phyloP scores from a whole-genome alignment of 371 early-diverging fungal genomes.

The Mortierella sp. region DNA sequence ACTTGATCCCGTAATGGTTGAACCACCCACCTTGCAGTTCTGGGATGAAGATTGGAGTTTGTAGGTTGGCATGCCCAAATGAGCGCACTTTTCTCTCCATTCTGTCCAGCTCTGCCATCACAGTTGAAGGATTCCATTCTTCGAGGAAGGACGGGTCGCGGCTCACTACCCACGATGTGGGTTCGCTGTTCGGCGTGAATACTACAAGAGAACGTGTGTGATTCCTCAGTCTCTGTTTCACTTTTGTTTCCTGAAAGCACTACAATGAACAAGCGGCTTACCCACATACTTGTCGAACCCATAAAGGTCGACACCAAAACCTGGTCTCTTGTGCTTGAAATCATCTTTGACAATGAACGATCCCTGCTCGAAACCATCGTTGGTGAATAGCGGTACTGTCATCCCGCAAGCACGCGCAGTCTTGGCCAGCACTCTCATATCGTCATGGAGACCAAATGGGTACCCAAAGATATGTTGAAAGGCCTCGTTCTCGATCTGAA shows the following conservation, averaged over 20 bases:
- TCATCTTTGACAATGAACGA: conserved; percentile 68
- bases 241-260: too few species aligned
- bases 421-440: conserved; percentile 82
- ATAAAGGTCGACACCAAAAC: conserved; percentile 83
- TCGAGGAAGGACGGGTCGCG: conserved; percentile 63
- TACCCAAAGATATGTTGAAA: conserved; percentile 72
- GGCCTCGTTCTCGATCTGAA: conserved; percentile 88
- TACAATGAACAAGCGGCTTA: too few species aligned
- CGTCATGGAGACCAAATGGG: conserved; percentile 85
- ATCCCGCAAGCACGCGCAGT: conserved; percentile 82
- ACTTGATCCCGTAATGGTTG: conserved; percentile 74
- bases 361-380: conserved; percentile 82
- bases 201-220: conserved; percentile 53
- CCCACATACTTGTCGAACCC: conserved; percentile 86
- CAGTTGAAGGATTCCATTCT: conserved; percentile 71
- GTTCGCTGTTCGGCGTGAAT: conserved; percentile 72
- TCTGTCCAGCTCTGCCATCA: conserved; percentile 69
- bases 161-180: conserved; percentile 68
- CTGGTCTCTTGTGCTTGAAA: conserved; percentile 42
- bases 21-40: conserved; percentile 90
- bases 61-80: conserved; percentile 72
- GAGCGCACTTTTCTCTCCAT: conserved; percentile 78
- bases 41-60: conserved; percentile 82
- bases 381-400: conserved; percentile 85
- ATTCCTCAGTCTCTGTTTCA: too few species aligned